Base-by-base conservation (phyloP, 305 asterid species). In the Fraxinus angustifolia region DNA sequence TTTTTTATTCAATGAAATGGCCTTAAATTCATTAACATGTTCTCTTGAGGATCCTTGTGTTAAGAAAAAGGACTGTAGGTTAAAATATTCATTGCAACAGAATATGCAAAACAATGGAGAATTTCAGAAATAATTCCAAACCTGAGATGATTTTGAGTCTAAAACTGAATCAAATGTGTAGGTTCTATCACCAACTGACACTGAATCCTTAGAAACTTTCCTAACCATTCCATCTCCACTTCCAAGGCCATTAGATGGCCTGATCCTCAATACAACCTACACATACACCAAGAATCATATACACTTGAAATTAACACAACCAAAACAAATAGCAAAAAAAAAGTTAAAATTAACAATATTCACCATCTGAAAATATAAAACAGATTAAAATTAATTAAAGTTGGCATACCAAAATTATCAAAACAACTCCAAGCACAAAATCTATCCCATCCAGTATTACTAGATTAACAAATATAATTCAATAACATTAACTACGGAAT, bases 231-330 rank as follows among this genome's bases (percentile, higher is more conserved):
- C 80, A 53, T 84, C 93, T 35, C 93, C 90, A 84, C 68, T 79
- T 79, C 86, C 84, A 79, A 77, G 86, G 65, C 88, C 92, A 40
- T 80, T 83, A 12, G 81, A 87, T 48, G 97, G 98, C 85, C 90
- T 91, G 31, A 96, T 90, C 88, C 98, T 92, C 85, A 90, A 96
- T 72, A 90, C 86, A 76, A 96, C 97, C 99, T 95, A 80, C 38
- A 76, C 70, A 82, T 35, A 72, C 6, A 71, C 76, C 77, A 80
- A 38, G 70, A 78, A 53, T 36, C 30, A 40, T 21, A 70, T 71
- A 48, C 4, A 48, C 4, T 86, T 73, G 38, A 81, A 28, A 30
- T 80, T 45, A 76, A n/a, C 75, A 71, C 42, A 78, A 6, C 28
- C n/a, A 11, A 8, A 12, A 68, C 30, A 19, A 42, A 79, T 62